phyloP scores from a whole-genome alignment of 2,329 filamentous ascomycete species.

The Aspergillus fumigatus region DNA sequence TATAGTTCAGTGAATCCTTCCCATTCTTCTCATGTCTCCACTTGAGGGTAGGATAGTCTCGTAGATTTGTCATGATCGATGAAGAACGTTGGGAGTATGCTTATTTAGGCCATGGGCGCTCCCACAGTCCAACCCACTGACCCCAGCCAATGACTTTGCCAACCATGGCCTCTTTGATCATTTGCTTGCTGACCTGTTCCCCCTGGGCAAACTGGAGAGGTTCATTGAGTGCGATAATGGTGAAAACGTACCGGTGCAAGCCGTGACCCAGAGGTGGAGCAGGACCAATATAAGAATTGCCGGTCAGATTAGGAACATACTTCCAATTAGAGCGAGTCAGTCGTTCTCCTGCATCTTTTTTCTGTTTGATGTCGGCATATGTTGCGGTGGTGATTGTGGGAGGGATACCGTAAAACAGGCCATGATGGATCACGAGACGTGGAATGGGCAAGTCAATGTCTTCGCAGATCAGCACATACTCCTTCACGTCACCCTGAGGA shows the following conservation, averaged over 20 bases:
- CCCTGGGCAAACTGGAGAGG: slow-evolving; percentile 16
- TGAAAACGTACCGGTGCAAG: slow-evolving; percentile 30
- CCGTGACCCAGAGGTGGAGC: slow-evolving; percentile 28
- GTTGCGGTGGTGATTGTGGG: slow-evolving; percentile 10
- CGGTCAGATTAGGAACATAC: slow-evolving; percentile 23
- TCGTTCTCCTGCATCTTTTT: slow-evolving; percentile 6
- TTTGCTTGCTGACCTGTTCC: slow-evolving; percentile 20
- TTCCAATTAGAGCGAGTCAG: slow-evolving; percentile 24
- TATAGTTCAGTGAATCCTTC: neutral
- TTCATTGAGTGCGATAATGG: slow-evolving; percentile 26
- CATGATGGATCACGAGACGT: slow-evolving; percentile 24
- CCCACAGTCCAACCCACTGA: slow-evolving; percentile 29
- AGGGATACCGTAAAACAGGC: slow-evolving; percentile 29
- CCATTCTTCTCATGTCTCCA: neutral
- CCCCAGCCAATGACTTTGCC: slow-evolving; percentile 30
- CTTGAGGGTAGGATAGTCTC: neutral
- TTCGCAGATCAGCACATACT: slow-evolving; percentile 28
- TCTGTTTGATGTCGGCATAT: slow-evolving; percentile 14
- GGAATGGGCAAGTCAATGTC: slow-evolving; percentile 28
- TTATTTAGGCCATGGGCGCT: slow-evolving; percentile 21
- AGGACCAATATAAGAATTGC: slow-evolving; percentile 23
- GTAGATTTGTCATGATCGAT: slow-evolving; percentile 28
- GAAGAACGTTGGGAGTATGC: neutral
- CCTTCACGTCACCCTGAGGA: slow-evolving; percentile 11
- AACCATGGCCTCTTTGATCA: slow-evolving; percentile 24